A percentile compares a stretch with the other conserved stretches of the same genome.
phyloP scores from a whole-genome alignment of 345 rosid species.

The Brassica carinata region DNA sequence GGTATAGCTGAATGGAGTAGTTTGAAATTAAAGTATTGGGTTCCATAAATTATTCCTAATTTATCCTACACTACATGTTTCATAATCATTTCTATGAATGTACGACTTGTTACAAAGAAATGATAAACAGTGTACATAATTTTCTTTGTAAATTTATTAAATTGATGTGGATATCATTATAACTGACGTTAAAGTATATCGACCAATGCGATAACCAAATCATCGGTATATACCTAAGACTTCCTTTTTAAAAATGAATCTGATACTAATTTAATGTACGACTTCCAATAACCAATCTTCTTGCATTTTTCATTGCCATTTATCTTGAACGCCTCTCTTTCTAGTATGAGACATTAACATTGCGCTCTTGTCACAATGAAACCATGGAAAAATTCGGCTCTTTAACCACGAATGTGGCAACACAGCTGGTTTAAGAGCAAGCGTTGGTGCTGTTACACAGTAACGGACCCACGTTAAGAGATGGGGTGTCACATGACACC shows the following conservation, averaged over 20 bases:
- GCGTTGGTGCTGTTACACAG: no score
- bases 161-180: background rate
- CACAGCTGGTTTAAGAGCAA: no score
- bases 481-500: no score
- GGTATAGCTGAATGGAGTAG: background rate
- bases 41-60: constrained; percentile 7
- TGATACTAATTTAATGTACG: background rate
- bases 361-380: background rate
- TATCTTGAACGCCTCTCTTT: background rate
- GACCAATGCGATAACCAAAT: background rate
- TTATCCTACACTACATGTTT: constrained; percentile 2
- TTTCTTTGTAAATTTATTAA: background rate
- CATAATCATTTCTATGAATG: constrained; percentile 9
- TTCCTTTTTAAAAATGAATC: background rate
- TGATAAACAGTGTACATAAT: background rate
- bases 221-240: background rate
- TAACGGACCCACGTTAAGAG: no score
- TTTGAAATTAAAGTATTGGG: background rate
- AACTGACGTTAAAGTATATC: background rate
- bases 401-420: no score
- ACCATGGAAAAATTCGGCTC: background rate
- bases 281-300: background rate
- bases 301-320: background rate
- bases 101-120: background rate
- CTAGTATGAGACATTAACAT: background rate